These are phyloP conservation scores for Meripilus lineatus DNA, from an alignment of 1,284 basidiomycete genomes.

Conservation along the genomic window DNA sequence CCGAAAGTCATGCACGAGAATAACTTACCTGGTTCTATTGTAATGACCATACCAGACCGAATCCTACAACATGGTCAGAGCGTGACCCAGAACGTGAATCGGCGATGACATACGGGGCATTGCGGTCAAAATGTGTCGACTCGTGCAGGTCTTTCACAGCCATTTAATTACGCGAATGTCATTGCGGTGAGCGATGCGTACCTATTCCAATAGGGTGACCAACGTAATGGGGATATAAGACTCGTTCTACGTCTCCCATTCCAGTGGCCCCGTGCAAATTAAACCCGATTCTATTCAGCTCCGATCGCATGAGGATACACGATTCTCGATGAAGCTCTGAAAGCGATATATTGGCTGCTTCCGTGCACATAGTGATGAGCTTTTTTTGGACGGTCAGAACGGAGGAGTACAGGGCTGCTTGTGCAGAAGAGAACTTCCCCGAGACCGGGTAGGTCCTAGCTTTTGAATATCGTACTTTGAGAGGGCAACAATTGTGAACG, in stretches of 20 bases:
- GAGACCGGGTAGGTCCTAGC: constrained; percentile 88
- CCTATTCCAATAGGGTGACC: constrained; percentile 85
- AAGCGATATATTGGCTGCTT: constrained; percentile 50
- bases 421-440: constrained; percentile 76
- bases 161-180: constrained; percentile 7
- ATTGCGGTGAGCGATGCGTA: constrained; percentile 26
- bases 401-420: constrained; percentile 85
- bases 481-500: neutral
- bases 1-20: neutral
- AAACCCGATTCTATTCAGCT: constrained; percentile 85
- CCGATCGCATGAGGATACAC: constrained; percentile 63
- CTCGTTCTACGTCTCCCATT: constrained; percentile 64
- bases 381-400: constrained; percentile 75
- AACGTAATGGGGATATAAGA: constrained; percentile 84
- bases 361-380: constrained; percentile 60
- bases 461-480: constrained; percentile 23
- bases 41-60: constrained; percentile 82
- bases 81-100: constrained; percentile 4
- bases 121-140: constrained; percentile 48
- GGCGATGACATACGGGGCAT: constrained; percentile 30
- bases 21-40: constrained; percentile 68
- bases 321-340: constrained; percentile 80
- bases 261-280: constrained; percentile 33
- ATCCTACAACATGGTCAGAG: constrained; percentile 37
- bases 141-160: constrained; percentile 72